Percentiles rank a stretch among this genome's conserved stretches.
These are phyloP conservation scores for Trametes meyenii DNA, from an alignment of 768 basidiomycete species.

Conservation along the genomic window DNA sequence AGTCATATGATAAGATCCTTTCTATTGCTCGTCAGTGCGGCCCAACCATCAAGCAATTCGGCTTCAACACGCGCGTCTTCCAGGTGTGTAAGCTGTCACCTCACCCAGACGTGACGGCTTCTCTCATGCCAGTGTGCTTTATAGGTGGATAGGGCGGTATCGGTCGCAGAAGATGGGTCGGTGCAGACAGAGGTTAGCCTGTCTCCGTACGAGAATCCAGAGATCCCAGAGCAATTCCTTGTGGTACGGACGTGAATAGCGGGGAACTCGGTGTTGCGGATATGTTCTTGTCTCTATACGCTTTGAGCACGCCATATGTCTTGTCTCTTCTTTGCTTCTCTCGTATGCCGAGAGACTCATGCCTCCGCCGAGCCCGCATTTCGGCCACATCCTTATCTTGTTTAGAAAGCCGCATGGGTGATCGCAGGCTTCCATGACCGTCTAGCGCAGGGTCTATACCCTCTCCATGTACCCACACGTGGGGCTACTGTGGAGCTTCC, in stretches of 20 bases:
- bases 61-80: constrained; percentile 71
- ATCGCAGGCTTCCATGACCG: no score
- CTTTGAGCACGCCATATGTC: not conserved
- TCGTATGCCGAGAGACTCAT: no score
- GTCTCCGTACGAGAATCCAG: constrained; percentile 60
- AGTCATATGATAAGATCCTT: constrained; percentile 30
- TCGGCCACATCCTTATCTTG: no score
- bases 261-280: not conserved
- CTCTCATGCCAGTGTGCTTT: not conserved
- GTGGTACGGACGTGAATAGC: constrained; percentile 54
- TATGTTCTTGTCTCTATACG: no score
- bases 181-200: constrained; percentile 43
- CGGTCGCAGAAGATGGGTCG: constrained; percentile 41
- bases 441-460: no score
- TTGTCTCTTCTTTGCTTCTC: not conserved
- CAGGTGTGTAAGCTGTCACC: constrained; percentile 47
- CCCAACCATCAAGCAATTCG: constrained; percentile 59
- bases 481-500: no score
- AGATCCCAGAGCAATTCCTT: constrained; percentile 73
- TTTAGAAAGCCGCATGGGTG: no score
- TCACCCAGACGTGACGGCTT: not conserved
- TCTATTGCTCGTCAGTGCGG: constrained; percentile 53
- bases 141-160: constrained; percentile 51
- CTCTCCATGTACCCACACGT: no score
- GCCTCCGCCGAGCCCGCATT: no score